Conservation (phyloP, 495 filamentous ascomycete species). For the Aspergillus haitiensis region DNA sequence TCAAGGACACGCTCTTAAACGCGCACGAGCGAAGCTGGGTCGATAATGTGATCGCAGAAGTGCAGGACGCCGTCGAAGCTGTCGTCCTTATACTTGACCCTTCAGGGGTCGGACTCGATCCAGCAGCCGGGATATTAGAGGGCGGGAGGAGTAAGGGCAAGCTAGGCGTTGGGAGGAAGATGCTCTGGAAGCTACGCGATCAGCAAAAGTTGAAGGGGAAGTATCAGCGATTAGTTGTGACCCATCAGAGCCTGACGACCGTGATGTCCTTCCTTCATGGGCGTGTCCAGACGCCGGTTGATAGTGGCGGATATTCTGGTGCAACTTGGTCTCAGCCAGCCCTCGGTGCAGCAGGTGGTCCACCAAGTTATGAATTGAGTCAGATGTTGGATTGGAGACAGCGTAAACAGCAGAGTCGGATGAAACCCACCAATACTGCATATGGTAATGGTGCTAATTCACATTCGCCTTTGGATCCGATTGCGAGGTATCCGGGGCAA, state of each 20-base stretch:
- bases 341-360: background rate
- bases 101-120: background rate
- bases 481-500: background rate
- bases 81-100: background rate
- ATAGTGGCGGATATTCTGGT: background rate
- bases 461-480: too few relatives aligned
- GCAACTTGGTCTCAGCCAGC: background rate
- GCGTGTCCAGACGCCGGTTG: background rate
- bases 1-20: slow-evolving; percentile 1
- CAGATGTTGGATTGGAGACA: slow-evolving; percentile 3
- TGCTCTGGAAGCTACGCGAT: slow-evolving; percentile 2
- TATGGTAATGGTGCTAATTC: too few relatives aligned
- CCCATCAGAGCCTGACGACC: slow-evolving; percentile 4
- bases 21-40: slow-evolving; percentile 2
- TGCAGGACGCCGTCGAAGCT: background rate
- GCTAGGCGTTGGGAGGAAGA: slow-evolving; percentile 1
- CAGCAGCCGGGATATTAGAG: background rate
- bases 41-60: slow-evolving; percentile 1
- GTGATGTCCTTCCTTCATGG: slow-evolving; percentile 2
- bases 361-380: background rate
- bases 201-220: slow-evolving; percentile 4
- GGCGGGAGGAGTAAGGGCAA: background rate
- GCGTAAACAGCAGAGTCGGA: background rate
- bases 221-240: background rate
- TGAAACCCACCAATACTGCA: background rate